Conservation (phyloP, 2,329 filamentous ascomycete species). For the Mollisiaceae sp. region DNA sequence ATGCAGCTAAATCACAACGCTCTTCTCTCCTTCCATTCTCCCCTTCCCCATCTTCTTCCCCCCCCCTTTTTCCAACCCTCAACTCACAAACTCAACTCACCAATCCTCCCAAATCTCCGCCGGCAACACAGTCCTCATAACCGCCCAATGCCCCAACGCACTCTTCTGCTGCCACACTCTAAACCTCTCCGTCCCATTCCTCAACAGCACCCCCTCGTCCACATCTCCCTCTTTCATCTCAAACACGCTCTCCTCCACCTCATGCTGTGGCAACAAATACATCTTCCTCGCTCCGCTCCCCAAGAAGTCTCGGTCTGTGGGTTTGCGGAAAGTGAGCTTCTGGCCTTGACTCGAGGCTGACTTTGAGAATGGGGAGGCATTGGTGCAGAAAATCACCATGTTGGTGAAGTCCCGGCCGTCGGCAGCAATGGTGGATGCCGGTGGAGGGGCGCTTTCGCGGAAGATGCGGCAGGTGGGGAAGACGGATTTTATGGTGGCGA, state of each 20-base stretch:
- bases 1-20: too few relatives aligned
- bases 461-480: conserved; percentile 93
- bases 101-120: conserved; percentile 83
- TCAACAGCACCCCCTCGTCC: conserved; percentile 61
- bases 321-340: conserved; percentile 79
- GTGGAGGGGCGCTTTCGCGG: conserved; percentile 70
- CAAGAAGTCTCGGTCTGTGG: conserved; percentile 70
- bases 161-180: conserved; percentile 75
- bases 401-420: conserved; percentile 81
- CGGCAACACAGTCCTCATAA: conserved; percentile 88
- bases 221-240: conserved; percentile 45
- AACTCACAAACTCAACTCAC: conserved; percentile 59
- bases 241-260: conserved; percentile 55
- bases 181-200: conserved; percentile 69
- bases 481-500: conserved; percentile 79
- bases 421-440: conserved; percentile 53
- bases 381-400: conserved; percentile 87
- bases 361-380: conserved; percentile 26
- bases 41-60: neutral
- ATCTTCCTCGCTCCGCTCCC: conserved; percentile 71
- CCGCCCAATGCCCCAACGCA: conserved; percentile 84
- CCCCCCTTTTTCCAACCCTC: neutral
- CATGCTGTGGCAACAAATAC: conserved; percentile 74
- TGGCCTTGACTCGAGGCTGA: too few relatives aligned
- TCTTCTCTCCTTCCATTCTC: neutral